phyloP scores from a whole-genome alignment of 106 monocot genomes.

The Acanthochlamys bracteata region DNA sequence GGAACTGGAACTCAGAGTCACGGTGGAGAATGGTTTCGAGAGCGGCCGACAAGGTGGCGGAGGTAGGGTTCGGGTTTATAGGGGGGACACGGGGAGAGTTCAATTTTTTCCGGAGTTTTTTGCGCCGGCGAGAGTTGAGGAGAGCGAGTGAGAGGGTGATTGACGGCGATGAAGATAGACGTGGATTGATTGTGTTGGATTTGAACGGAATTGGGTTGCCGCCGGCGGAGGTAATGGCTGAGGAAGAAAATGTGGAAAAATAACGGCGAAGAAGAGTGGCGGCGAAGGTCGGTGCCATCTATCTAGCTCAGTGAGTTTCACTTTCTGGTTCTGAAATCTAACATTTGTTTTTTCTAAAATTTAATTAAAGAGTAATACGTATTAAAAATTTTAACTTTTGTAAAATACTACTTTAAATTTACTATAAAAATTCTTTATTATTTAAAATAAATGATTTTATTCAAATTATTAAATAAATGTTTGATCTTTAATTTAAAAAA shows the following conservation, averaged over 20 bases:
- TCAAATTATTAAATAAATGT: no score
- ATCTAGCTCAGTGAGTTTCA: no score
- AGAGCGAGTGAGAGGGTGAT: constrained; percentile 29
- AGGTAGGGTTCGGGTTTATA: constrained; percentile 38
- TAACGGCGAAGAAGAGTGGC: background rate
- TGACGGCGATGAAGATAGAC: background rate
- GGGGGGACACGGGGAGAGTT: constrained; percentile 49
- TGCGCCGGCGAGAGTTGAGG: constrained; percentile 46
- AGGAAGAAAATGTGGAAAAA: background rate
- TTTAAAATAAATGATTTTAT: no score
- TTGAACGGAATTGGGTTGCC: no score
- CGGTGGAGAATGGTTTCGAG: constrained; percentile 44
- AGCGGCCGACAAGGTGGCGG: constrained; percentile 11
- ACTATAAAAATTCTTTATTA: no score
- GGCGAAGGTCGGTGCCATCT: no score
- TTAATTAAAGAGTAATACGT: no score
- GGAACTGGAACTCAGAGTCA: constrained; percentile 68
- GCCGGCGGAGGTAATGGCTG: background rate
- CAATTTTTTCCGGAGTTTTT: constrained; percentile 66
- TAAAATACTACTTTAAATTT: no score
- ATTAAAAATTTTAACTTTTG: no score
- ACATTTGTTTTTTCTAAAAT: no score
- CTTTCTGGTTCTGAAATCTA: no score
- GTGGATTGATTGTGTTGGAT: constrained; percentile 10
- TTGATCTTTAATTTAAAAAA: no score